These are phyloP conservation scores for Tulasnella calospora DNA, from an alignment of 768 basidiomycete species.

Conservation along the genomic window DNA sequence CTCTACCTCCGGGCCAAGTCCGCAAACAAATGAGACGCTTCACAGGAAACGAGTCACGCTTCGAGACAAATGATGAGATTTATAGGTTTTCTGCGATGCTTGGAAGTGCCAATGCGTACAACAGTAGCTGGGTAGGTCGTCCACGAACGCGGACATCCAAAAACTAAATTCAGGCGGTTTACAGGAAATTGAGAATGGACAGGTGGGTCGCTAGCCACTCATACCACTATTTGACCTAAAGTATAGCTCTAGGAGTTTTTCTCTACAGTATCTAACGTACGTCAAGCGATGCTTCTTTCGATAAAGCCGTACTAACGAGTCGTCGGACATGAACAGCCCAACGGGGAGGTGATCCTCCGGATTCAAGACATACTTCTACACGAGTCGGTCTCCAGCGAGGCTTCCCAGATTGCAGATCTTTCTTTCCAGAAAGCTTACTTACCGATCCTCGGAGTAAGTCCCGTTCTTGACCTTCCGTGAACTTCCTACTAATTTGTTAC, in stretches of 20 bases:
- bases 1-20: too few species aligned
- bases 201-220: slow-evolving; percentile 38
- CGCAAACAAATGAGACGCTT: too few species aligned
- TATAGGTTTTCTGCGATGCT: slow-evolving; percentile 43
- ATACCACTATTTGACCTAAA: neutral
- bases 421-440: slow-evolving; percentile 59
- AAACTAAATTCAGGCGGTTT: slow-evolving; percentile 36
- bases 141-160: slow-evolving; percentile 30
- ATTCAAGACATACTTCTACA: slow-evolving; percentile 50
- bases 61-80: slow-evolving; percentile 41
- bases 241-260: too few species aligned
- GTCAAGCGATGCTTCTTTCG: slow-evolving; percentile 20
- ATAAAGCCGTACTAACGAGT: neutral
- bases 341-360: slow-evolving; percentile 47
- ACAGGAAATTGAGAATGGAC: slow-evolving; percentile 43
- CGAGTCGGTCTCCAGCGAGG: slow-evolving; percentile 40
- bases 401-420: slow-evolving; percentile 39
- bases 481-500: neutral
- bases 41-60: slow-evolving; percentile 40
- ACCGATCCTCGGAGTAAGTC: slow-evolving; percentile 49
- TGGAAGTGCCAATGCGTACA: slow-evolving; percentile 29
- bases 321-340: slow-evolving; percentile 33
- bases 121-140: slow-evolving; percentile 31
- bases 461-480: neutral
- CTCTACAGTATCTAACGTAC: slow-evolving; percentile 39